Conservation (phyloP, 2,329 filamentous ascomycete species). For the Didymella keratinophila region DNA sequence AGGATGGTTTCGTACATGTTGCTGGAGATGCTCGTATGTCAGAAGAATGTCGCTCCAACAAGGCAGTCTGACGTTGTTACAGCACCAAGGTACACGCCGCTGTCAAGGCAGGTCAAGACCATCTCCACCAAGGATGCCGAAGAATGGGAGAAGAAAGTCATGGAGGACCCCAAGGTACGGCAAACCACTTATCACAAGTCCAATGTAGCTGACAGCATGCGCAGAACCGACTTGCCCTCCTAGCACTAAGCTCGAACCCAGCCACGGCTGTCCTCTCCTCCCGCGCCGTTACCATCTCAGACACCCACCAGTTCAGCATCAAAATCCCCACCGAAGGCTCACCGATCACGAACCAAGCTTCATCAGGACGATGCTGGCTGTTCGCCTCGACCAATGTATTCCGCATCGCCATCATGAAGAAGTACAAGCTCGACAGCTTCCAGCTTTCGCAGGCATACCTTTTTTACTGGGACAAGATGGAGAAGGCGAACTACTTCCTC, state of each 20-base stretch:
- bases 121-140: conserved; percentile 62
- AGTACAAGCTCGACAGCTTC: conserved; percentile 77
- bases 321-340: conserved; percentile 81
- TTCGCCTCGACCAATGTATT: conserved; percentile 94
- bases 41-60: background rate
- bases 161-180: conserved; percentile 70
- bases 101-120: conserved; percentile 41
- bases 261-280: conserved; percentile 72
- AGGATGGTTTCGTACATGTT: conserved; percentile 65
- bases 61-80: conserved; percentile 2
- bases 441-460: conserved; percentile 89
- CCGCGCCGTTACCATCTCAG: conserved; percentile 67
- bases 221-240: conserved; percentile 76
- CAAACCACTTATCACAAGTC: background rate
- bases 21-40: conserved; percentile 53
- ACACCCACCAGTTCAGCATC: conserved; percentile 84
- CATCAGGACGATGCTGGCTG: conserved; percentile 87
- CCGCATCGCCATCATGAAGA: conserved; percentile 85
- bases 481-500: conserved; percentile 89
- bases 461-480: conserved; percentile 94
- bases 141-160: conserved; percentile 68
- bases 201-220: background rate
- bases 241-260: conserved; percentile 73
- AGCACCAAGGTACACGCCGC: conserved; percentile 41
- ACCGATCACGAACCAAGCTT: conserved; percentile 84